Base-by-base conservation (phyloP, 73 alveolate genomes). In the Breviolum minutum region DNA sequence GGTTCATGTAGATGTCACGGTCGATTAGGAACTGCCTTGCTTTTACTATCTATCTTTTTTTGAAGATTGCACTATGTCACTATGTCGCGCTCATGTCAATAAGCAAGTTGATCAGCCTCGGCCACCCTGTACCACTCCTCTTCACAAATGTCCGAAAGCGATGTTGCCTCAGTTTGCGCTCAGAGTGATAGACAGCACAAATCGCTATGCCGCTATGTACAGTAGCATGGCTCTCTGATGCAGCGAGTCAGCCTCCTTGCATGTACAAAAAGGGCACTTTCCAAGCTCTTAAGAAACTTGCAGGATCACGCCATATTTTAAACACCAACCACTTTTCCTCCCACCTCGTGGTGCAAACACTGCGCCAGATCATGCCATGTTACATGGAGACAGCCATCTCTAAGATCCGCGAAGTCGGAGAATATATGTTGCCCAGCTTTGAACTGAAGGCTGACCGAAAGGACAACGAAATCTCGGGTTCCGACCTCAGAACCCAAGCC, bases 311-410 rank as follows among this genome's bases (percentile, higher is more conserved):
- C 54, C 54, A 40, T 40, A 40, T 40, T 40, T 40, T 40, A 40
- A 40, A 3, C 54, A 40, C 54, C 54, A 40, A 40, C 54, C 54
- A 40, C 54, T 40, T 40, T 40, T 40, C 54, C 54, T 40, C 54
- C 54, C 54, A 40, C 54, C 54, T 40, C 54, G 54, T 40, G 54
- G 54, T 40, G 54, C 54, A 40, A 40, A 40, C 54, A 40, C 5
- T 40, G 54, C 54, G 54, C 54, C 54, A 40, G 54, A 40, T 40
- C 54, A 32, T 0, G 88, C 16, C 68, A 80, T 16, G 88, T 27
- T 32, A 80, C 88, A 80, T 80, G 64, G 20, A 13, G 69, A 80
- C 88, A 7, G 88, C 88, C 88, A 80, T 80, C 88, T 80, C 88
- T 66, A 80, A 17, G 66, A 80, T 29, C 19, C 88, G 88, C 32